A percentile compares a stretch with the other conserved stretches of the same genome.
Conservation (phyloP, 1,139 yeast genomes). For the Magnusiomyces sp. region DNA sequence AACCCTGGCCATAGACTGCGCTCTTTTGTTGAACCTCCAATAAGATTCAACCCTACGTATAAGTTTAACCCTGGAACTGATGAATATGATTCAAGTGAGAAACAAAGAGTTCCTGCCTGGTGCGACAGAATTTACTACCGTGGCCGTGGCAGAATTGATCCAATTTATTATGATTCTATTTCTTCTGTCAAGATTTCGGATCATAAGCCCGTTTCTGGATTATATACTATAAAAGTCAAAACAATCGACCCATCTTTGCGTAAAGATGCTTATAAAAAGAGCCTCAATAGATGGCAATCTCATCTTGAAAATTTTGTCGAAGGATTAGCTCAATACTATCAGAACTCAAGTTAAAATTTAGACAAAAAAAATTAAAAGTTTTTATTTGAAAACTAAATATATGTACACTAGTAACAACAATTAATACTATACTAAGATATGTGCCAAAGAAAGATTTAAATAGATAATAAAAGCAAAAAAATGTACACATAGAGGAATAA, state of each 20-base stretch:
- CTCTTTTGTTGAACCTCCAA: constrained; percentile 67
- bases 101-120: constrained; percentile 95
- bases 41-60: constrained; percentile 81
- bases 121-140: constrained; percentile 77
- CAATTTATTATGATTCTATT: constrained; percentile 23
- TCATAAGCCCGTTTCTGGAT: constrained; percentile 84
- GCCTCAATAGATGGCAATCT: constrained; percentile 22
- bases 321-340: constrained; percentile 4
- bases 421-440: not conserved
- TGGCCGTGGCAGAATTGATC: constrained; percentile 33
- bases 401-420: not conserved
- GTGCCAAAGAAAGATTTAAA: too few species aligned
- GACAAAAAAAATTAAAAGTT: not conserved
- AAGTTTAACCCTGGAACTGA: constrained; percentile 81
- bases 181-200: constrained; percentile 58
- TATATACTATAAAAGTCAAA: constrained; percentile 56
- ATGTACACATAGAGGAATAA: too few species aligned
- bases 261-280: constrained; percentile 40
- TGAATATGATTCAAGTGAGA: constrained; percentile 76
- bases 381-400: not conserved
- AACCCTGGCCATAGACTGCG: constrained; percentile 57
- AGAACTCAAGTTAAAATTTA: not conserved
- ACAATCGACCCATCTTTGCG: constrained; percentile 53
- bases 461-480: too few species aligned
- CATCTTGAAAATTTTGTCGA: not conserved